These are phyloP conservation scores for Heimioporus sp. DNA, from an alignment of 768 basidiomycete genomes.

Conservation along the genomic window DNA sequence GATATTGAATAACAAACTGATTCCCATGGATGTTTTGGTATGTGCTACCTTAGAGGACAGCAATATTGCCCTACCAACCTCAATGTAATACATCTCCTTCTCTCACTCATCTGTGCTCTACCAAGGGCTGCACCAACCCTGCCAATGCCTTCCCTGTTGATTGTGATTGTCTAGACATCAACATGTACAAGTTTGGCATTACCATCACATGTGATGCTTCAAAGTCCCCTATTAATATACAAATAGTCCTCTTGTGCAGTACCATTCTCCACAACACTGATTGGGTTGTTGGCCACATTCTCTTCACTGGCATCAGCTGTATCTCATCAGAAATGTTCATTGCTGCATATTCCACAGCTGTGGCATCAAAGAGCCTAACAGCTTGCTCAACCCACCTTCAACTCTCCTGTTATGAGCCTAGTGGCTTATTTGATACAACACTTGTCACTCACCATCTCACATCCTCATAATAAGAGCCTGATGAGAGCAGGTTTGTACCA, in stretches of 20 bases:
- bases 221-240: conserved; percentile 69
- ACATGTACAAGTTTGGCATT: conserved; percentile 91
- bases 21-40: conserved; percentile 89
- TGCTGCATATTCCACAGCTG: too few relatives aligned
- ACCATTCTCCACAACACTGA: conserved; percentile 90
- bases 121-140: conserved; percentile 55
- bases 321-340: too few relatives aligned
- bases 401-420: too few relatives aligned
- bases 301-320: conserved; percentile 90
- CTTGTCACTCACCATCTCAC: too few relatives aligned
- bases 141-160: conserved; percentile 76
- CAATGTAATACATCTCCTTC: conserved; percentile 82
- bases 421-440: too few relatives aligned
- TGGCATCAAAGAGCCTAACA: too few relatives aligned
- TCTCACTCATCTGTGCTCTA: conserved; percentile 69
- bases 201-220: conserved; percentile 57
- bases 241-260: conserved; percentile 85
- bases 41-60: conserved; percentile 92
- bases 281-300: conserved; percentile 91
- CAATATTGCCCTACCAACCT: conserved; percentile 95
- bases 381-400: too few relatives aligned
- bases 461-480: too few relatives aligned
- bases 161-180: conserved; percentile 86
- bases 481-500: too few relatives aligned
- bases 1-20: conserved; percentile 74